Evolutionary conservation across 176 grass and related monocot genomes (phyloP).

Genomic region (Eremochloa ophiuroides): DNA sequence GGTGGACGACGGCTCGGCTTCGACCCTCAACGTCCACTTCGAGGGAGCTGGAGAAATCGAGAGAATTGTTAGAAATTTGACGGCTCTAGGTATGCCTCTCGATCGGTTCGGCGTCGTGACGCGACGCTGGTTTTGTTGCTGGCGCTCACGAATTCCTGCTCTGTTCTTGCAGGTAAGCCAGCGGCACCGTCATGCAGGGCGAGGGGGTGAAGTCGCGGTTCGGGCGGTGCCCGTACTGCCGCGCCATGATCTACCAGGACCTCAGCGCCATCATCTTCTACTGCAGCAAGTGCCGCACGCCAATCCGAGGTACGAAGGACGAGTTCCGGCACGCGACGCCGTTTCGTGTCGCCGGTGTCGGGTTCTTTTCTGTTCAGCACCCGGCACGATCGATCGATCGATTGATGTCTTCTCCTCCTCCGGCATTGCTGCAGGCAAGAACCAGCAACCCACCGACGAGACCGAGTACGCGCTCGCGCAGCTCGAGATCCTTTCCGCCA

Average conservation of each 20-base stretch:
- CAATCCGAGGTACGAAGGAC: slow-evolving; percentile 28
- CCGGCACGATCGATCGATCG: background rate
- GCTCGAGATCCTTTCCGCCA: slow-evolving; percentile 50
- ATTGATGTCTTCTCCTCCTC: background rate
- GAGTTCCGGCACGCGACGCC: background rate
- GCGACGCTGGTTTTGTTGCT: no score
- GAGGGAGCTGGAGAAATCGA: background rate
- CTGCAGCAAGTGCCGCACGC: slow-evolving; percentile 55
- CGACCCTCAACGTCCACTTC: no score
- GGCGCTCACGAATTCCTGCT: background rate
- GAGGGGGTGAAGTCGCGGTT: slow-evolving; percentile 41
- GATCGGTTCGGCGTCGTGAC: background rate
- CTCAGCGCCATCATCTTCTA: slow-evolving; percentile 51
- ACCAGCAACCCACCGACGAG: slow-evolving; percentile 40
- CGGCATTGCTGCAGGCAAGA: slow-evolving; percentile 34
- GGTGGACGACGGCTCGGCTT: no score
- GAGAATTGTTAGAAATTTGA: background rate
- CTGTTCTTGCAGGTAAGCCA: background rate
- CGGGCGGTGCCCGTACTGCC: slow-evolving; percentile 61
- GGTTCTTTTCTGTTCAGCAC: background rate
- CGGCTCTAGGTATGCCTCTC: background rate
- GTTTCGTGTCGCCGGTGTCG: background rate
- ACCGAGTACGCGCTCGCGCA: slow-evolving; percentile 40
- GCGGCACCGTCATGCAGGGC: slow-evolving; percentile 10
- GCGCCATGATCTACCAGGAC: slow-evolving; percentile 64